Evolutionary conservation across 768 basidiomycete species (phyloP).

Genomic region (Mycena chlorophos): DNA sequence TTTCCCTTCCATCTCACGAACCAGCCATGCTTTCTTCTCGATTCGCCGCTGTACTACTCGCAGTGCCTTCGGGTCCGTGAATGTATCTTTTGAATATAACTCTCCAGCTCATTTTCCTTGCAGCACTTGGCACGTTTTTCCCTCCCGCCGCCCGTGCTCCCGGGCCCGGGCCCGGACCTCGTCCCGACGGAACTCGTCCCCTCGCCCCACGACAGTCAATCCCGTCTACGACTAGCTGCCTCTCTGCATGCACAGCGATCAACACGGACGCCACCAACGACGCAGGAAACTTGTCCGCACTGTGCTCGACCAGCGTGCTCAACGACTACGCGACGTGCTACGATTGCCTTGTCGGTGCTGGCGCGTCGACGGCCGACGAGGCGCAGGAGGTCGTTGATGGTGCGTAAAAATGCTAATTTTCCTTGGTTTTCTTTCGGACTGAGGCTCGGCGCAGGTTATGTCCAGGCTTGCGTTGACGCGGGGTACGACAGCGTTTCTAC

Average conservation of each 20-base stretch:
- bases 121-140: too few relatives aligned
- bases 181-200: background rate
- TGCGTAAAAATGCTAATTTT: background rate
- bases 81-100: too few relatives aligned
- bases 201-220: background rate
- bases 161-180: too few relatives aligned
- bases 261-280: background rate
- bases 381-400: background rate
- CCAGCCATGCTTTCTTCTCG: too few relatives aligned
- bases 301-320: background rate
- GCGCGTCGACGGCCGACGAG: background rate
- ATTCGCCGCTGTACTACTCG: too few relatives aligned
- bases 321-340: background rate
- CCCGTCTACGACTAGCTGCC: background rate
- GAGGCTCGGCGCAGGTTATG: too few relatives aligned
- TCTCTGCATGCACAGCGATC: background rate
- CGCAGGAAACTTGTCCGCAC: background rate
- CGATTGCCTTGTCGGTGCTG: background rate
- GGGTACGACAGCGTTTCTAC: too few relatives aligned
- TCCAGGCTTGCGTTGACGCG: too few relatives aligned
- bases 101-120: background rate
- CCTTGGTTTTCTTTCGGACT: too few relatives aligned
- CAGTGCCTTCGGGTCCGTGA: too few relatives aligned
- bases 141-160: background rate
- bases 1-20: too few relatives aligned